Percentiles rank a stretch among this genome's conserved stretches.
Conservation (phyloP, 108 stramenopile genomes). For the Cafeteria roenbergensis region DNA sequence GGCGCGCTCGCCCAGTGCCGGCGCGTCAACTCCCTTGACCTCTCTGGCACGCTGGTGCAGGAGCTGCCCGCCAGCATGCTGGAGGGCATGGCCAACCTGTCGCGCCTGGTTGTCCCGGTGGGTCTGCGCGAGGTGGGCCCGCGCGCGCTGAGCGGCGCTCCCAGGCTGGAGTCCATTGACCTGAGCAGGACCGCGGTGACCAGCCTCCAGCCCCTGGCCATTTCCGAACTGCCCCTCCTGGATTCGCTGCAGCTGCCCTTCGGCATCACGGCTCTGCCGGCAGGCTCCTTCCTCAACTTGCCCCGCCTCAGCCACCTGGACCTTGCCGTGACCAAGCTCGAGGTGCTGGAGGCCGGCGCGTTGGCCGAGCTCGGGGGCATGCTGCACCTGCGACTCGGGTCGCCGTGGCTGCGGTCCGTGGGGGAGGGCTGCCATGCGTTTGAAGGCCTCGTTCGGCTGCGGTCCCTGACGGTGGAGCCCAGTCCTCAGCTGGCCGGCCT, state of each 20-base stretch:
- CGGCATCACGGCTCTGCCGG: no score
- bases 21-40: not conserved
- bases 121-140: not conserved
- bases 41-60: not conserved
- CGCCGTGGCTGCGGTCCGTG: no score
- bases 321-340: no score
- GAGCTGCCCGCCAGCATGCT: not conserved
- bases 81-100: not conserved
- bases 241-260: not conserved
- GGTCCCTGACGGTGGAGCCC: no score
- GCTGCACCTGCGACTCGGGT: no score
- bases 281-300: no score
- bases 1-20: not conserved
- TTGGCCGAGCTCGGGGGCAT: no score
- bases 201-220: not conserved
- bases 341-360: no score
- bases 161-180: not conserved
- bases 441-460: no score
- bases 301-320: no score
- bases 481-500: no score
- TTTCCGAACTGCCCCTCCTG: not conserved
- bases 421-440: no score
- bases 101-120: not conserved
- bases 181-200: not conserved
- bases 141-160: not conserved